Conservation (phyloP, 176 grass and related monocot species). For the Phoenix roebelenii region DNA sequence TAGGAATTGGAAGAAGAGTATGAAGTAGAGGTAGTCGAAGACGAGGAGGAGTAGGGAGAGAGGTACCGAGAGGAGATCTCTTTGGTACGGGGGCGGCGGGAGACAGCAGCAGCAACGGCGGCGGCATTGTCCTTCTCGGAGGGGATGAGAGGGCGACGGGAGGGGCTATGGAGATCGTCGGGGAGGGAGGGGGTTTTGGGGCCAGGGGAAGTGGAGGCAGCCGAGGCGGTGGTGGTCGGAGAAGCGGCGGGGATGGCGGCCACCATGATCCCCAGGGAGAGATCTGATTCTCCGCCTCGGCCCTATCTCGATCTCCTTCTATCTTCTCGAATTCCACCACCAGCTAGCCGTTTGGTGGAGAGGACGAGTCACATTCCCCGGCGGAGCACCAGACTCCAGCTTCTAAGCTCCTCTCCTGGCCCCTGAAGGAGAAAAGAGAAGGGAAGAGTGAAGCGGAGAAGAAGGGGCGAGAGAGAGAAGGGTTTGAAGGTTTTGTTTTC, state of each 20-base stretch:
- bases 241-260: slow-evolving; percentile 9
- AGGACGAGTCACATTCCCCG: neutral
- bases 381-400: slow-evolving; percentile 1
- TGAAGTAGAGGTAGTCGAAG: slow-evolving; percentile 28
- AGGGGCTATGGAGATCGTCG: slow-evolving; percentile 4
- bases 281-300: neutral
- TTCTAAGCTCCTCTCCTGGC: no score
- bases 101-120: neutral
- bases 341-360: neutral
- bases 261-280: slow-evolving; percentile 26
- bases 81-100: slow-evolving; percentile 24
- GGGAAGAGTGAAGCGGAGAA: neutral
- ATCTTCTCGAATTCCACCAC: slow-evolving; percentile 7
- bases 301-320: slow-evolving; percentile 15
- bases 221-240: neutral
- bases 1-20: slow-evolving; percentile 22
- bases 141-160: slow-evolving; percentile 29
- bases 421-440: slow-evolving; percentile 3
- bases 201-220: neutral
- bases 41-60: slow-evolving; percentile 18
- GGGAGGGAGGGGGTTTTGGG: neutral
- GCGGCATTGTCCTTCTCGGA: slow-evolving; percentile 37
- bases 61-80: slow-evolving; percentile 42
- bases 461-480: neutral
- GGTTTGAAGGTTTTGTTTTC: no score